Evolutionary conservation across 306 rosid genomes (phyloP).

Genomic region (Sophora flavescens): DNA sequence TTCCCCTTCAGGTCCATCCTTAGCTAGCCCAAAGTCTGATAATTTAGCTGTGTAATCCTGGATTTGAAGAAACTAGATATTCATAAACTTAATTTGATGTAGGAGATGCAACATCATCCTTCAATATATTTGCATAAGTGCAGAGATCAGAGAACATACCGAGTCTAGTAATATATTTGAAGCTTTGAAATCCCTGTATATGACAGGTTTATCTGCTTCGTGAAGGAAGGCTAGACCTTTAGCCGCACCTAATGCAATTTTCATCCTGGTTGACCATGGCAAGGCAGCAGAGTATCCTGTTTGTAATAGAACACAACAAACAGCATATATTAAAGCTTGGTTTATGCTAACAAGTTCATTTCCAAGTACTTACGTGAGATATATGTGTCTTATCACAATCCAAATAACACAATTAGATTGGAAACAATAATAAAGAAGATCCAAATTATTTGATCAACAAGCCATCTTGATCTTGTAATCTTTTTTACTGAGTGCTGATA

Average conservation of each 20-base stretch:
- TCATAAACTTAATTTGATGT: neutral
- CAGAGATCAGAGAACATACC: constrained; percentile 52
- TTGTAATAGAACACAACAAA: constrained; percentile 9
- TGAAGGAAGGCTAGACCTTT: constrained; percentile 85
- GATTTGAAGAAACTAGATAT: neutral
- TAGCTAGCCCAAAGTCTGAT: constrained; percentile 85
- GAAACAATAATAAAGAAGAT: constrained; percentile 3
- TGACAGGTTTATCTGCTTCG: constrained; percentile 79
- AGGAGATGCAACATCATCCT: constrained; percentile 5
- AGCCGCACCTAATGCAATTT: constrained; percentile 81
- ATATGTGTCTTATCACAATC: neutral
- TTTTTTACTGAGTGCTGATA: neutral
- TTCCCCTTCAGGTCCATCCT: constrained; percentile 80
- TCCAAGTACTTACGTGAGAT: constrained; percentile 1
- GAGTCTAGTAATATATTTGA: constrained; percentile 83
- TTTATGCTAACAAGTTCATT: constrained; percentile 2
- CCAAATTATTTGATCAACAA: neutral
- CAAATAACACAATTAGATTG: constrained; percentile 2
- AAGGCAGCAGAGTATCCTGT: constrained; percentile 71
- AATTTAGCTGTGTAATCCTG: constrained; percentile 79
- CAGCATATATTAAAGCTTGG: neutral
- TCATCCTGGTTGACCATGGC: constrained; percentile 85
- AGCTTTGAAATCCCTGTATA: constrained; percentile 83
- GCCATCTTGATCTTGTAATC: neutral
- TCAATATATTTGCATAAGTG: neutral